phyloP scores from a whole-genome alignment of 208 protist genomes.

The Crithidia sp. region DNA sequence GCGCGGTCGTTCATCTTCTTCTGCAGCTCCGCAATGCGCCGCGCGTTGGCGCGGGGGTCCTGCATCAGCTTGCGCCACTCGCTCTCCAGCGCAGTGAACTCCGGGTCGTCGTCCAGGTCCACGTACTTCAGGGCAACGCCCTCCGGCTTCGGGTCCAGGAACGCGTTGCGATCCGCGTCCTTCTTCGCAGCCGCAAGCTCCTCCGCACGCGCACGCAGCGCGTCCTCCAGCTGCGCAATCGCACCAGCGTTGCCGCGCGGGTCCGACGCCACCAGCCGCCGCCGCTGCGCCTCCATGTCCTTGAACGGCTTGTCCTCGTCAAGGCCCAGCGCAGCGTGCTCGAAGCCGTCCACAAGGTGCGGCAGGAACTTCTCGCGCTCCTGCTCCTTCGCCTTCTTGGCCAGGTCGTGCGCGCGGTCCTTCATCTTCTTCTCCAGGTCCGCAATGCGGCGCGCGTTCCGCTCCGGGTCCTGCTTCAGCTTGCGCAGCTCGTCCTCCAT shows the following conservation, averaged over 20 bases:
- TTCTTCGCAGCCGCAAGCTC: slow-evolving; percentile 67
- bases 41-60: slow-evolving; percentile 49
- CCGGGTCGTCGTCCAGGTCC: slow-evolving; percentile 58
- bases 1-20: slow-evolving; percentile 57
- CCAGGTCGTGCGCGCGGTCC: slow-evolving; percentile 59
- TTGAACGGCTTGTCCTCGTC: slow-evolving; percentile 70
- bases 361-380: slow-evolving; percentile 64
- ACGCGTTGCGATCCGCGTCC: slow-evolving; percentile 43
- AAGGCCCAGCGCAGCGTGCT: slow-evolving; percentile 46
- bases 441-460: slow-evolving; percentile 39
- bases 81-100: slow-evolving; percentile 60
- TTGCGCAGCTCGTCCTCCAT: slow-evolving; percentile 31
- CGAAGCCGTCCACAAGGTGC: background rate
- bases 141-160: slow-evolving; percentile 61
- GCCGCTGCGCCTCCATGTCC: slow-evolving; percentile 62
- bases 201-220: slow-evolving; percentile 59
- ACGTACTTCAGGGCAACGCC: slow-evolving; percentile 65
- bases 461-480: slow-evolving; percentile 29
- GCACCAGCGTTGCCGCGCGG: slow-evolving; percentile 45
- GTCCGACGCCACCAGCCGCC: slow-evolving; percentile 53
- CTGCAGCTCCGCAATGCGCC: slow-evolving; percentile 32
- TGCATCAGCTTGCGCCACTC: slow-evolving; percentile 48
- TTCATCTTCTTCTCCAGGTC: slow-evolving; percentile 63
- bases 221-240: slow-evolving; percentile 61
- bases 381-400: slow-evolving; percentile 49